Evolutionary conservation across 768 basidiomycete genomes (phyloP), one percentile per base, ranked within the genome.

Genomic region (Suillus variegatus): DNA sequence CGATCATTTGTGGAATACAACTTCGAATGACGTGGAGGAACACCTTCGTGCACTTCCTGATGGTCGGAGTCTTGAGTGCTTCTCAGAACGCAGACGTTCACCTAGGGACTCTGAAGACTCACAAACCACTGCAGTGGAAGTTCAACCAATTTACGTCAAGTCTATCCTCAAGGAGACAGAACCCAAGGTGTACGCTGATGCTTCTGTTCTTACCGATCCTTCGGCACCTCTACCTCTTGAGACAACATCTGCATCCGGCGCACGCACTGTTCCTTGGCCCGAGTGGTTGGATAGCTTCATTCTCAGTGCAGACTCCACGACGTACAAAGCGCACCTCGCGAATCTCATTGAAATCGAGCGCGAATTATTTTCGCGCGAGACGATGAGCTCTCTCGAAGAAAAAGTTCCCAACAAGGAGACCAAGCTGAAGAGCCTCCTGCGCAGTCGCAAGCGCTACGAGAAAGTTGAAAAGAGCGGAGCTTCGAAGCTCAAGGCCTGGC

Each of bases 51-150:
- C 46, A 1, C 65, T 66, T 35, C 55, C 65, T 9, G 25, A 35
- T 18, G 52, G 41, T 25, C 62, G 66, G 60, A 65, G 44, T 41
- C 57, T 74, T 46, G 56, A 58, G 40, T 64, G 43, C 28, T 47
- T 52, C 28, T n/a, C 71, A 64, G 62, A 64, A 61, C 69, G 73
- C 18, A 79, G 81, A 47, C 77, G 79, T n/a, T 74, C 75, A 1
- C 80, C 84, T 16, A 82, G 88, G 62, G 88, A 85, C 57, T 91
- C 90, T n/a, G 84, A 85, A 71, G 88, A 90, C 72, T 91, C 90
- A 1, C 84, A 87, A 62, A 71, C 72, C 28, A 90, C 89, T 0
- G 81, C 81, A 20, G 86, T 89, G 32, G 70, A 68, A 25, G 46
- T 70, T 51, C 71, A 72, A 61, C 52, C 63, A 66, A 25, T 68